Percentiles rank a stretch among this genome's conserved stretches.
These are phyloP conservation scores for Mycena indigotica DNA, from an alignment of 768 basidiomycete genomes.

Conservation along the genomic window DNA sequence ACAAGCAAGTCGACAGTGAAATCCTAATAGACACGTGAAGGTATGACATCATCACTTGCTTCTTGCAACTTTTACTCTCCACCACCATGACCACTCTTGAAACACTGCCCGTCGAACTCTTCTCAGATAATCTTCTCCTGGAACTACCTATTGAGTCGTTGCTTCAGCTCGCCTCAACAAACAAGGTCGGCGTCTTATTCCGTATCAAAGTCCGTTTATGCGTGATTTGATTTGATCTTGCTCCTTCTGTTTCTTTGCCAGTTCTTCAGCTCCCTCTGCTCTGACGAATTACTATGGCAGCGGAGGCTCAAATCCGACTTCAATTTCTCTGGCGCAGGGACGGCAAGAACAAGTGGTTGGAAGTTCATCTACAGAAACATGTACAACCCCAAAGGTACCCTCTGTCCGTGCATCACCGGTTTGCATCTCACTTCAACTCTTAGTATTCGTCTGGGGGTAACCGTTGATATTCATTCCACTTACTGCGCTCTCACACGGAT, in stretches of 20 bases:
- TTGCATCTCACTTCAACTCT: background rate
- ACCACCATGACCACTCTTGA: conserved; percentile 42
- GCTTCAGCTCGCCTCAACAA: conserved; percentile 59
- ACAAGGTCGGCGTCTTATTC: conserved; percentile 40
- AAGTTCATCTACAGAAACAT: conserved; percentile 78
- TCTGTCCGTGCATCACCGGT: background rate
- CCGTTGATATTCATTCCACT: conserved; percentile 16
- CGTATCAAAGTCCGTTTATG: too few relatives aligned
- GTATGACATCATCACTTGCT: too few relatives aligned
- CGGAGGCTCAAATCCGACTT: conserved; percentile 67
- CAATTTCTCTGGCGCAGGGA: conserved; percentile 73
- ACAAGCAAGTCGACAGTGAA: background rate
- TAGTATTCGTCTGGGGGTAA: conserved; percentile 60
- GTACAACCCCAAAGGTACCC: conserved; percentile 66
- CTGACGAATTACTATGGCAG: conserved; percentile 83
- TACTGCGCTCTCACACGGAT: conserved; percentile 7
- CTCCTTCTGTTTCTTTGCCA: conserved; percentile 19
- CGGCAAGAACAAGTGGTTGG: conserved; percentile 78
- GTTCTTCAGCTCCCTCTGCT: conserved; percentile 60
- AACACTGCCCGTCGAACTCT: conserved; percentile 73
- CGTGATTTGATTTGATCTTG: background rate
- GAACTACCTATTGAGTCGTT: conserved; percentile 56
- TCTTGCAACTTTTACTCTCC: background rate
- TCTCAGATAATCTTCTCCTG: conserved; percentile 74
- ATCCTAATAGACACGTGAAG: too few relatives aligned